Evolutionary conservation across 352 stramenopile genomes (phyloP).

Genomic region (Globisporangium cylindrosporum): DNA sequence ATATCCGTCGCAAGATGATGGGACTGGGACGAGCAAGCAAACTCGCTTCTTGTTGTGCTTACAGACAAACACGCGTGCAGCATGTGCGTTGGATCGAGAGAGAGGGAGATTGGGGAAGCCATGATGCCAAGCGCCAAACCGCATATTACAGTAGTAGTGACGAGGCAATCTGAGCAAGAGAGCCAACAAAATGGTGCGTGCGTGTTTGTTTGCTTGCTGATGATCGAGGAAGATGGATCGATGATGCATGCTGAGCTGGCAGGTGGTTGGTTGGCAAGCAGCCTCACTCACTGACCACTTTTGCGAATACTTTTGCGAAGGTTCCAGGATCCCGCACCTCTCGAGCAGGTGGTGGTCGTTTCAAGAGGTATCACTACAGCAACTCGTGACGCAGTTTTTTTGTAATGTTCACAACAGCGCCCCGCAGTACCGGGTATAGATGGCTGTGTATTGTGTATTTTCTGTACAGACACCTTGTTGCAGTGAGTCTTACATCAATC

Average conservation of each 20-base stretch:
- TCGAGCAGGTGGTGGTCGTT: neutral
- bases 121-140: neutral
- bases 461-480: too few relatives aligned
- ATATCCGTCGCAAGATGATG: neutral
- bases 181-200: neutral
- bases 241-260: conserved; percentile 4
- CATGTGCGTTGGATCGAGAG: neutral
- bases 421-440: too few relatives aligned
- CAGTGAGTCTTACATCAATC: too few relatives aligned
- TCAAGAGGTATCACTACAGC: neutral
- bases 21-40: neutral
- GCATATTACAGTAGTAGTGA: neutral
- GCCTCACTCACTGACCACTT: neutral
- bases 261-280: neutral
- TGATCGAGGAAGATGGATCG: neutral
- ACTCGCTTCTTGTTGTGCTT: too few relatives aligned
- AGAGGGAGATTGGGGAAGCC: neutral
- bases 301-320: neutral
- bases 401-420: too few relatives aligned
- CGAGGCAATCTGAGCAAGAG: neutral
- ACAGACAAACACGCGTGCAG: neutral
- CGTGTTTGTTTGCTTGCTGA: neutral
- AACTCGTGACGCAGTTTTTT: too few relatives aligned
- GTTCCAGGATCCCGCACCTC: neutral
- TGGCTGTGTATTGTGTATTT: too few relatives aligned